Evolutionary conservation across 495 filamentous ascomycete genomes (phyloP).

Genomic region (Penicillium manginii): DNA sequence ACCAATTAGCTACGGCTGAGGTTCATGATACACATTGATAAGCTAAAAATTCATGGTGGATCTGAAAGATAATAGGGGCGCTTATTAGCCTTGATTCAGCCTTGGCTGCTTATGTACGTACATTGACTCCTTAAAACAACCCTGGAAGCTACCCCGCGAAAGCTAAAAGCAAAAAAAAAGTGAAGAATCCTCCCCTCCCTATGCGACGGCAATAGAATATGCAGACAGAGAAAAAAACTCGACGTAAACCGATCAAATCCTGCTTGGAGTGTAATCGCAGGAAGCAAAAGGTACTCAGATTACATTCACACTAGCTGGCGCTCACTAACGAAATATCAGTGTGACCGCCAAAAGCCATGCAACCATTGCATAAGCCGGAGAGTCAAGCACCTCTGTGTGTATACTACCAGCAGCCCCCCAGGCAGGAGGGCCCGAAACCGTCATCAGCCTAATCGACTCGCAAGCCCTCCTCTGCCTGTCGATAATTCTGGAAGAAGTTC

Average conservation of each 20-base stretch:
- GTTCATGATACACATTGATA: not conserved
- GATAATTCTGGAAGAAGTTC: not conserved
- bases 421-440: not conserved
- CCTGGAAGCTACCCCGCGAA: slow-evolving; percentile 2
- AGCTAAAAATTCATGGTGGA: not conserved
- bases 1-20: too few species aligned
- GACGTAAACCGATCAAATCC: slow-evolving; percentile 1
- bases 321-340: not conserved
- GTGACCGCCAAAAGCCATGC: slow-evolving; percentile 2
- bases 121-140: not conserved
- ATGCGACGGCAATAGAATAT: not conserved
- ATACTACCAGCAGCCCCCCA: not conserved
- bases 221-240: not conserved
- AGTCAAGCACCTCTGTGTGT: slow-evolving; percentile 2
- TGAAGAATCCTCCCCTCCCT: not conserved
- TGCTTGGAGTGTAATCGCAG: slow-evolving; percentile 6
- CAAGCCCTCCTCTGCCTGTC: not conserved
- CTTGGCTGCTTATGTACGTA: not conserved
- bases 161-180: not conserved
- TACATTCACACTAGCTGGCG: not conserved
- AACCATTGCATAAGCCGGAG: slow-evolving; percentile 1
- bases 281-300: not conserved
- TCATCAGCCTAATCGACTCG: not conserved
- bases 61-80: not conserved
- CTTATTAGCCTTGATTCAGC: not conserved